Evolutionary conservation across 1,284 basidiomycete genomes (phyloP), one percentile per base, ranked within the genome.

Genomic region (Cutaneotrichosporon sp.): DNA sequence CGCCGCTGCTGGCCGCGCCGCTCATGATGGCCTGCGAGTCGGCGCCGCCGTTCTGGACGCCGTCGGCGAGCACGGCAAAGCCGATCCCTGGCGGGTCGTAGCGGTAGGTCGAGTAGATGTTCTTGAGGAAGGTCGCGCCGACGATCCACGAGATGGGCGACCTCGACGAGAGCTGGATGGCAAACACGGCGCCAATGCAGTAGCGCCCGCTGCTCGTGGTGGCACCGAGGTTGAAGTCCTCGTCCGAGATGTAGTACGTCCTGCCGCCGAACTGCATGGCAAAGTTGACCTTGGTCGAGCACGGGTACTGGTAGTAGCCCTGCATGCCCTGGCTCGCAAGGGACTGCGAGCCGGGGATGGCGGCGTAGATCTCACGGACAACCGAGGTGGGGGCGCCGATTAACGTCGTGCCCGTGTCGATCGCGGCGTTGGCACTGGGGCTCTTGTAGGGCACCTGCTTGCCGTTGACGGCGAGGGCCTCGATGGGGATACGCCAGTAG

Each of bases 41-140:
- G 20, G 13, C 25, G 49, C 36, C 59, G 2, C 46, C 27, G 13
- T 18, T 16, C 63, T 60, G 59, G 33, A 61, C 56, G n/a, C 57
- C 60, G 42, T 29, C 20, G 13, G 76, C 67, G 8, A 82, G 72
- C 18, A 68, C 70, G 9, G 82, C 82, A 62, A 83, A 83, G 6
- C 82, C 82, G 47, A 83, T 76, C 0, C 79, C 78, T 1, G 81
- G 56, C 0, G 82, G 82, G 59, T 78, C 75, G 69, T 80, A 82
- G 57, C 81, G 72, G 72, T 76, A 82, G 9, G 76, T 71, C 11
- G 81, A 77, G 72, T 84, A 83, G 49, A 83, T 82, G 65, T 82
- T 83, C 76, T 92, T 92, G 55, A 98, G 84, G 84, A 99, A 98
- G 1, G 91, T 89, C 72, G 95, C 94, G 25, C 95, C 95, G 50